These are phyloP conservation scores for Hymenoscyphus salicellus DNA, from an alignment of 2,329 filamentous ascomycete species.

Conservation along the genomic window DNA sequence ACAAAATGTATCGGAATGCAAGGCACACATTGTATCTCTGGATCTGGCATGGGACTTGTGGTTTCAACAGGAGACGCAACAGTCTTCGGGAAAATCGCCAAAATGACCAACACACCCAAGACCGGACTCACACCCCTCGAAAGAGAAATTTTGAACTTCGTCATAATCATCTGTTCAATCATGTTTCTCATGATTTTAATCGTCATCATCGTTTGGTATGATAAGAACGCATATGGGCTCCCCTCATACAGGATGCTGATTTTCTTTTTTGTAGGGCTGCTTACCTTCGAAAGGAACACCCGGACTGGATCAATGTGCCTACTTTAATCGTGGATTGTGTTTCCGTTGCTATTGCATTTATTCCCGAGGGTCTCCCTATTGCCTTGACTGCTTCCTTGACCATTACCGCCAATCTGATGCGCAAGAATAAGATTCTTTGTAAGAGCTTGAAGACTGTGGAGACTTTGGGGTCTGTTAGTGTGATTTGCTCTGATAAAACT, in stretches of 20 bases:
- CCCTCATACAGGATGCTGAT: neutral
- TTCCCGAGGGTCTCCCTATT: slow-evolving; percentile 71
- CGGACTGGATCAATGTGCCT: slow-evolving; percentile 69
- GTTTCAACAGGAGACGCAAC: slow-evolving; percentile 70
- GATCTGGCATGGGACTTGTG: slow-evolving; percentile 63
- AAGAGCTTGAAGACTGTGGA: slow-evolving; percentile 78
- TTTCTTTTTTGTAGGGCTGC: slow-evolving; percentile 41
- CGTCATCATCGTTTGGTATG: slow-evolving; percentile 63
- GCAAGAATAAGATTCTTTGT: slow-evolving; percentile 72
- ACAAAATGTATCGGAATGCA: slow-evolving; percentile 73
- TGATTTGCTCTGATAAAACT: slow-evolving; percentile 76
- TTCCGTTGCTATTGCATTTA: slow-evolving; percentile 70
- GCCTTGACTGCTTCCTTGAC: slow-evolving; percentile 69
- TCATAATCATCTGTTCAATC: slow-evolving; percentile 64
- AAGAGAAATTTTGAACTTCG: slow-evolving; percentile 70
- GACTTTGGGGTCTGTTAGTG: slow-evolving; percentile 68
- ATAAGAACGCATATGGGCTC: slow-evolving; percentile 17
- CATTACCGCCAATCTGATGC: slow-evolving; percentile 74
- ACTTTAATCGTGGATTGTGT: slow-evolving; percentile 72
- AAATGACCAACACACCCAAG: slow-evolving; percentile 67
- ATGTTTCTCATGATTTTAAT: slow-evolving; percentile 64
- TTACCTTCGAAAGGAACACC: slow-evolving; percentile 66
- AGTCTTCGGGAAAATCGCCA: slow-evolving; percentile 73
- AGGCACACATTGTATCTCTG: slow-evolving; percentile 74
- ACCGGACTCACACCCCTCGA: slow-evolving; percentile 67